Base-by-base conservation (phyloP, 2,329 filamentous ascomycete species). In the Lachnum nothofagi region DNA sequence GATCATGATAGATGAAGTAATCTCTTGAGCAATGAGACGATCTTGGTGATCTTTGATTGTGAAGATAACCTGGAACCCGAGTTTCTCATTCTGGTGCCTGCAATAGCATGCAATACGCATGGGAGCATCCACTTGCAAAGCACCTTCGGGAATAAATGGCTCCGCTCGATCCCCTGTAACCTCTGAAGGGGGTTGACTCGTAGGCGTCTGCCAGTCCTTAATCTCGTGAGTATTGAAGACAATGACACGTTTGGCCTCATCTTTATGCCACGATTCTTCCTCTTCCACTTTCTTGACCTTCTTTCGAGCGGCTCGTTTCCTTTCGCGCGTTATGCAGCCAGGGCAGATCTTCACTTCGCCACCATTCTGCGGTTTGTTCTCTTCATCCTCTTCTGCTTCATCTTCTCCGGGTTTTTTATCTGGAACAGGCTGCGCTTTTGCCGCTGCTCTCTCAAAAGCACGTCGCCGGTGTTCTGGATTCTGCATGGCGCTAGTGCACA, bases 71-170 rank as follows among this genome's bases (percentile, higher is more conserved):
- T 79, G 76, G 69, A 96, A 98, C 1, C 91, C 91, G 58, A 85
- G 74, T 71, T 97, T 97, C 70, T 97, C 93, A 51, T 86, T 83
- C 60, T 97, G 91, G 65, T 98, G 91, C 17, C 91, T 83, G 69
- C 91, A 97, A 69, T 97, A 98, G 67, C 91, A 98, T 20, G 91
- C 89, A 61, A 98, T 96, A 8, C 91, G 85, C 91, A 97, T 95
- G 0, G 89, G 90, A 2, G 88, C 82, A 58, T 91, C 85, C 19
- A 95, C 83, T 62, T 89, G 85, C 72, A 88, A 82, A 5, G 85
- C 80, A 43, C 80, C 82, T 40, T 75, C 73, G 38, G 68, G 73
- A 52, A 70, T 63, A 23, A 74, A 68, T n/a, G 73, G 68, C 49
- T 77, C 72, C 42, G 68, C 67, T 19, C 68, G 67, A 33, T 72